These are phyloP conservation scores for Cyberlindnera mississippiensis DNA, from an alignment of 805 yeast genomes.

Conservation along the genomic window DNA sequence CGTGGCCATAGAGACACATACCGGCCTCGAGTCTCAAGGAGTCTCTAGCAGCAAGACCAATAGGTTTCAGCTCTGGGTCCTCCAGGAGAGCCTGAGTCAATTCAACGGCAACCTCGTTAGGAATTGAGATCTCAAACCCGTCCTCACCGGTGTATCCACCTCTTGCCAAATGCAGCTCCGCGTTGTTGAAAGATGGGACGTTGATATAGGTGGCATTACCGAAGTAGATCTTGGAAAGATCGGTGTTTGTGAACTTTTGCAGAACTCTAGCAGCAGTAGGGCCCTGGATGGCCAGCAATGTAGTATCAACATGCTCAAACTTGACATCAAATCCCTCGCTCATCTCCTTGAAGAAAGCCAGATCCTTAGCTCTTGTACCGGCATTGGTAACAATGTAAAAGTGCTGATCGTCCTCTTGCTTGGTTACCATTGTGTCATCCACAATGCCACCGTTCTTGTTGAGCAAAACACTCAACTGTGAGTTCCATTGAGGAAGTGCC, in stretches of 20 bases:
- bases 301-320: constrained; percentile 56
- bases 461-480: constrained; percentile 74
- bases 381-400: constrained; percentile 95
- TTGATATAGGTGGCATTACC: constrained; percentile 48
- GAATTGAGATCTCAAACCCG: constrained; percentile 89
- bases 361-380: constrained; percentile 84
- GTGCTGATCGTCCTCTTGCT: constrained; percentile 55
- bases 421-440: constrained; percentile 89
- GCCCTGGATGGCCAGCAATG: constrained; percentile 89
- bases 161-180: constrained; percentile 74
- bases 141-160: constrained; percentile 99
- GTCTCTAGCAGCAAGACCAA: constrained; percentile 98
- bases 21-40: constrained; percentile 96
- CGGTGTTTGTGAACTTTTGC: constrained; percentile 55
- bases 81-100: constrained; percentile 59
- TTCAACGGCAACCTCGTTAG: constrained; percentile 50
- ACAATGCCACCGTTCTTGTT: constrained; percentile 80
- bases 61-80: constrained; percentile 63
- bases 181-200: constrained; percentile 32
- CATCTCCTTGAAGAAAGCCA: constrained; percentile 56
- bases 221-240: constrained; percentile 62
- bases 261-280: constrained; percentile 73
- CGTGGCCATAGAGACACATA: constrained; percentile 96
- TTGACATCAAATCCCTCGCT: constrained; percentile 33
- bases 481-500: constrained; percentile 50